Base-by-base conservation (phyloP, 2,329 filamentous ascomycete genomes). In the Amauroascus verrucosus region DNA sequence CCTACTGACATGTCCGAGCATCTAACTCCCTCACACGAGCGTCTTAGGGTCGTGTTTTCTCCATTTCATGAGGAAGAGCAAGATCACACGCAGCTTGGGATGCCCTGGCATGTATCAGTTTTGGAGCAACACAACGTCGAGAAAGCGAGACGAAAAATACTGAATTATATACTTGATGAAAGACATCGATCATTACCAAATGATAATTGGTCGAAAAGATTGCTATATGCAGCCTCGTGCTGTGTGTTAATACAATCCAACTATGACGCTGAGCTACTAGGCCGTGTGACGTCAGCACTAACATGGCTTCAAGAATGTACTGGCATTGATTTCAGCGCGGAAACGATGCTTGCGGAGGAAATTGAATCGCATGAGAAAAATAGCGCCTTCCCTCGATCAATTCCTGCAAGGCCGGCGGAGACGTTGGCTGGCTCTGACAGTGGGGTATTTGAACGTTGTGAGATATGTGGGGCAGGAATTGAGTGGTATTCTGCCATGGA, bases 1-100 rank as follows among this genome's bases (percentile, higher is more conserved):
- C 79, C 79, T 0, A 76, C 72, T 3, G 75, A 81, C 60, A 75
- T 77, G 67, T 67, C 81, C 13, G 77, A 82, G 56, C 82, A 82
- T 60, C 71, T 72, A 0, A 75, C 75, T 6, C 63, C 70, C 6
- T 69, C 72, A 2, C 71, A 75, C 24, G 72, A 78, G 51, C 64
- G 65, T n/a, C 63, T 67, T 0, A 68, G 62, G 0, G 58, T 78
- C 7, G 54, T 70, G 1, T 71, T 74, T 53, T 61, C 62, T 0
- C 57, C 59, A 2, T 59, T 61, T 18, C 55, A 59, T 53, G 54
- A 63, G 4, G 33, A 43, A 26, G 58, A 46, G 50, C 56, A 9
- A 18, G 53, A 57, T 4, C 45, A 57, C 16, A 40, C 57, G 6
- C 52, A 56, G 1, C 53, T 59, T 26, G 54, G 52, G 5, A 55